A percentile compares a stretch with the other conserved stretches of the same genome.
Evolutionary conservation across 2,329 filamentous ascomycete species (phyloP).

Genomic region (Ceratocystis colombiana): DNA sequence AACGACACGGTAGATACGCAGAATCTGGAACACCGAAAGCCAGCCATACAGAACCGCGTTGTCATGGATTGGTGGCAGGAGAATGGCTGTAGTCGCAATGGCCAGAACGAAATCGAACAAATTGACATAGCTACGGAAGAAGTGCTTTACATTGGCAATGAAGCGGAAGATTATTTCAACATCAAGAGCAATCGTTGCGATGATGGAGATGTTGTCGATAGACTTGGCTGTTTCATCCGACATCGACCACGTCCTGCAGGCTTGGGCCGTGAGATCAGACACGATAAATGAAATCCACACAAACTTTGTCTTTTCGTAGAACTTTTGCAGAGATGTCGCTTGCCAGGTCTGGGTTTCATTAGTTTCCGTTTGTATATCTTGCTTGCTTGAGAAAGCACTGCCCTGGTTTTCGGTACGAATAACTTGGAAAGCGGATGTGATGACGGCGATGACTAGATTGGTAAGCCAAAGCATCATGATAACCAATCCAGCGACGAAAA

Average conservation of each 20-base stretch:
- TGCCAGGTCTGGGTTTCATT: slow-evolving; percentile 40
- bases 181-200: slow-evolving; percentile 67
- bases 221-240: slow-evolving; percentile 47
- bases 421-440: slow-evolving; percentile 96
- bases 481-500: slow-evolving; percentile 63
- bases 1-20: slow-evolving; percentile 85
- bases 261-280: slow-evolving; percentile 69
- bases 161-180: slow-evolving; percentile 76
- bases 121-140: slow-evolving; percentile 64
- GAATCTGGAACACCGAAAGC: slow-evolving; percentile 85
- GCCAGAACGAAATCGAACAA: slow-evolving; percentile 71
- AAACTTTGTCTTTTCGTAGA: slow-evolving; percentile 63
- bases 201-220: slow-evolving; percentile 61
- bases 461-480: slow-evolving; percentile 95
- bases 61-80: slow-evolving; percentile 68
- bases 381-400: slow-evolving; percentile 58
- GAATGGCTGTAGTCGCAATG: slow-evolving; percentile 71
- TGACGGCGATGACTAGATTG: slow-evolving; percentile 89
- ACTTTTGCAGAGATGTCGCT: slow-evolving; percentile 49
- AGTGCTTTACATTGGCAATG: slow-evolving; percentile 66
- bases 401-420: slow-evolving; percentile 92
- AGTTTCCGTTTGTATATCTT: slow-evolving; percentile 47
- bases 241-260: slow-evolving; percentile 68
- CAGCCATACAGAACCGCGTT: slow-evolving; percentile 69
- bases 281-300: slow-evolving; percentile 75